These are phyloP conservation scores for Populus nigra DNA, from an alignment of 345 rosid genomes.

Conservation along the genomic window DNA sequence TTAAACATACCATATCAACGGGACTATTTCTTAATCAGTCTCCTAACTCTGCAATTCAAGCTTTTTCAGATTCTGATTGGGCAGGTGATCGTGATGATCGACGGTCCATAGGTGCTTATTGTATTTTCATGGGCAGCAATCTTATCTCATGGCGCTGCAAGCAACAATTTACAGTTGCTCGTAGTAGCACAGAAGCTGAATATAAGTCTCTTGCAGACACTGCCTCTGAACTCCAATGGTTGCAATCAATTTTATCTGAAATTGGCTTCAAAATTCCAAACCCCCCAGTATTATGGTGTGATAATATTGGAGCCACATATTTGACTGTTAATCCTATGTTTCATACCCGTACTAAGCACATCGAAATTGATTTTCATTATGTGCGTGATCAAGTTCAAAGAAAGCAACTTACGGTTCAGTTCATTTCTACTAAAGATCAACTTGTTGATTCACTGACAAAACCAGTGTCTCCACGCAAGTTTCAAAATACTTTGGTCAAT, in stretches of 20 bases:
- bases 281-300: no score
- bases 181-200: no score
- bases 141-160: no score
- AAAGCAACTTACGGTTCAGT: neutral
- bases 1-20: no score
- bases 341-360: neutral
- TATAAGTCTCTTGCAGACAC: neutral
- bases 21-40: no score
- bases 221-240: neutral
- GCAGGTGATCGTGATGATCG: no score
- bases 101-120: no score
- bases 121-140: no score
- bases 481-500: neutral
- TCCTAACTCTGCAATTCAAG: no score
- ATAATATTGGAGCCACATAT: neutral
- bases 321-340: neutral
- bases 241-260: neutral
- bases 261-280: neutral
- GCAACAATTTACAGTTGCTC: no score
- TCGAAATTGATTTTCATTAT: neutral
- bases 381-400: neutral
- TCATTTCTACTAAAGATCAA: no score
- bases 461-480: neutral
- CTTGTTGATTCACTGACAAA: neutral
- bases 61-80: no score